Conservation (phyloP, 257 asterid species). For the Capsicum chinense region DNA sequence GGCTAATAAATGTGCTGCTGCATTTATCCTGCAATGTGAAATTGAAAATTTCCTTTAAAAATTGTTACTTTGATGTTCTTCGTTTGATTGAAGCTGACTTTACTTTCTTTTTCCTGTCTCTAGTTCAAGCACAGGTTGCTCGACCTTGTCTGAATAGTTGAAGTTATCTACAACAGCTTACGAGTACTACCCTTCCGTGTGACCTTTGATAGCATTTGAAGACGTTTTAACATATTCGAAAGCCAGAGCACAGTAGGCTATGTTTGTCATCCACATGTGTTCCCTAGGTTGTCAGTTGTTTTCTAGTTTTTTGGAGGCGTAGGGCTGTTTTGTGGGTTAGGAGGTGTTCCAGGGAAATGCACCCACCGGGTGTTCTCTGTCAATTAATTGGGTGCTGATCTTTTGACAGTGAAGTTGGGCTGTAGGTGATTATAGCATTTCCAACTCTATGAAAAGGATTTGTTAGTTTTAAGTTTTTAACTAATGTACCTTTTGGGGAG, state of each 20-base stretch:
- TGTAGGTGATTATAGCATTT: neutral
- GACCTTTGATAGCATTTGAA: neutral
- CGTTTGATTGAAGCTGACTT: neutral
- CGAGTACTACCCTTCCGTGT: neutral
- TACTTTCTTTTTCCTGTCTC: neutral
- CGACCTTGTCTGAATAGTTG: slow-evolving; percentile 40
- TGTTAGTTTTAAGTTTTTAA: neutral
- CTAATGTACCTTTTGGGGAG: neutral
- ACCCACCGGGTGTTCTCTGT: neutral
- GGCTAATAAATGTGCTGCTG: neutral
- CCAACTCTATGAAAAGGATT: neutral
- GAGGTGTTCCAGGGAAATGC: neutral
- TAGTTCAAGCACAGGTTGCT: slow-evolving; percentile 50
- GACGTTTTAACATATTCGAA: slow-evolving; percentile 3
- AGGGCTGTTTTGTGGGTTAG: neutral
- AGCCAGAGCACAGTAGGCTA: slow-evolving; percentile 7
- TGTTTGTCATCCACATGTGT: slow-evolving; percentile 14
- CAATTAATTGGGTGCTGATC: neutral
- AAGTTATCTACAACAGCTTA: neutral
- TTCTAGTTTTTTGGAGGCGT: neutral
- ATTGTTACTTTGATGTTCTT: slow-evolving; percentile 15
- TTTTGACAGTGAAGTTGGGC: neutral
- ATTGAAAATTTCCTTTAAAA: neutral
- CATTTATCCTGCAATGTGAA: neutral
- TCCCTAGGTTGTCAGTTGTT: neutral